phyloP scores from a whole-genome alignment of 2,329 filamentous ascomycete genomes.

The Aspergillus melleus region DNA sequence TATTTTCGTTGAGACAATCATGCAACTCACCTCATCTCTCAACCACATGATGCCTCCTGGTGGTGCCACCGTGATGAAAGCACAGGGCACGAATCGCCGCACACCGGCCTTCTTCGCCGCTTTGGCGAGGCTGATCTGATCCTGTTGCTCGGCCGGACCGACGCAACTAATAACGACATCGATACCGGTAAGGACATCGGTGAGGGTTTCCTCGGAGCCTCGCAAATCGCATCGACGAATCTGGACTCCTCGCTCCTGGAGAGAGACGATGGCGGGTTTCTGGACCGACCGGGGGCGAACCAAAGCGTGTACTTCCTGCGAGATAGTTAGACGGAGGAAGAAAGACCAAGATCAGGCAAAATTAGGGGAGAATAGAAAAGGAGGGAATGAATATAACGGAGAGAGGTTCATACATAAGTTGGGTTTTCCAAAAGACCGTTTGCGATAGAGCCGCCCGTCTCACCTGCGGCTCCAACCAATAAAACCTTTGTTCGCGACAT shows the following conservation, averaged over 20 bases:
- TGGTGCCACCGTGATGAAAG: constrained; percentile 49
- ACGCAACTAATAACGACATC: constrained; percentile 51
- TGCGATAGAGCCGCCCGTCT: constrained; percentile 42
- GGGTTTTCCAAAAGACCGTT: constrained; percentile 37
- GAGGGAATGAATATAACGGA: constrained; percentile 14
- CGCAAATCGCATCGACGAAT: constrained; percentile 47
- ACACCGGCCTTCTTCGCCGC: constrained; percentile 53
- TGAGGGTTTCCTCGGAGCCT: constrained; percentile 44
- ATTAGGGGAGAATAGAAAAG: constrained; percentile 9
- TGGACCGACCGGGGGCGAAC: constrained; percentile 48
- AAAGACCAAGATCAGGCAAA: not conserved
- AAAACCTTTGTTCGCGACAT: constrained; percentile 40
- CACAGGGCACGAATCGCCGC: constrained; percentile 54
- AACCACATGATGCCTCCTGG: constrained; percentile 47
- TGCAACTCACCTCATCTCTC: constrained; percentile 38
- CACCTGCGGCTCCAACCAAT: constrained; percentile 41
- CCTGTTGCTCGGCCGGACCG: constrained; percentile 32
- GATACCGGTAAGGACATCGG: constrained; percentile 42
- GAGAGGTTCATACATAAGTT: constrained; percentile 17
- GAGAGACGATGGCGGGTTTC: constrained; percentile 45
- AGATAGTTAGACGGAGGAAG: constrained; percentile 6
- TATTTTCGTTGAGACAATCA: not conserved
- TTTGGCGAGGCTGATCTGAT: constrained; percentile 49
- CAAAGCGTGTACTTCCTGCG: constrained; percentile 51
- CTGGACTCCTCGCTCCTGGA: constrained; percentile 46